Evolutionary conservation across 208 protist species (phyloP).

Genomic region (Vickermania spadyakhi): DNA sequence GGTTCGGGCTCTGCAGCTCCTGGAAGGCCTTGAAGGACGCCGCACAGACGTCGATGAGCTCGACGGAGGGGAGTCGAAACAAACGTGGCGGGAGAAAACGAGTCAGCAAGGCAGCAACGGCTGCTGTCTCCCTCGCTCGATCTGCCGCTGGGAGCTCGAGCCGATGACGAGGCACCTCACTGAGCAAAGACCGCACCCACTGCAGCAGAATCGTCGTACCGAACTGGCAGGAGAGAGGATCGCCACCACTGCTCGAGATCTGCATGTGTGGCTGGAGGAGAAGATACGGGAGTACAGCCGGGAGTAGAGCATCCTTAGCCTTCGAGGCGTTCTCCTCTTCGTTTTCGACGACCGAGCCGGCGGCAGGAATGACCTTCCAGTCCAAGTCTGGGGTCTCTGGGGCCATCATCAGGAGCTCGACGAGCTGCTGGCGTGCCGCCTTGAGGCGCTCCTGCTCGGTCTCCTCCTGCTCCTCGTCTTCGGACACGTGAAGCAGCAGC

Average conservation of each 20-base stretch:
- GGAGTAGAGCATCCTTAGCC: conserved; percentile 9
- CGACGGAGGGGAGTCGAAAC: conserved; percentile 29
- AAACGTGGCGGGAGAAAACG: conserved; percentile 52
- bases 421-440: conserved; percentile 14
- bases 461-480: conserved; percentile 18
- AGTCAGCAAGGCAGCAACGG: conserved; percentile 1
- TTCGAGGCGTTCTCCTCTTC: conserved; percentile 4
- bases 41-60: conserved; percentile 10
- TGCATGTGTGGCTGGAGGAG: conserved; percentile 26
- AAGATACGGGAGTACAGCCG: conserved; percentile 61
- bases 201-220: not conserved
- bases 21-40: not conserved
- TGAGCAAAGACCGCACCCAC: not conserved
- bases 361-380: conserved; percentile 3
- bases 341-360: not conserved
- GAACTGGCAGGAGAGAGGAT: conserved; percentile 13
- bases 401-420: conserved; percentile 9
- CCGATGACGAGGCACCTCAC: not conserved
- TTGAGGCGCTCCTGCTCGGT: conserved; percentile 18
- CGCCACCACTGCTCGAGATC: conserved; percentile 17
- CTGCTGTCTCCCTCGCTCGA: not conserved
- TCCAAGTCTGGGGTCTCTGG: conserved; percentile 7
- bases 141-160: not conserved
- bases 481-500: conserved; percentile 5
- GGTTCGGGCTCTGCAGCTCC: not conserved